A percentile compares a stretch with the other conserved stretches of the same genome.
These are phyloP conservation scores for Rubroboletus pulcherrimus DNA, from an alignment of 768 basidiomycete genomes.

Conservation along the genomic window DNA sequence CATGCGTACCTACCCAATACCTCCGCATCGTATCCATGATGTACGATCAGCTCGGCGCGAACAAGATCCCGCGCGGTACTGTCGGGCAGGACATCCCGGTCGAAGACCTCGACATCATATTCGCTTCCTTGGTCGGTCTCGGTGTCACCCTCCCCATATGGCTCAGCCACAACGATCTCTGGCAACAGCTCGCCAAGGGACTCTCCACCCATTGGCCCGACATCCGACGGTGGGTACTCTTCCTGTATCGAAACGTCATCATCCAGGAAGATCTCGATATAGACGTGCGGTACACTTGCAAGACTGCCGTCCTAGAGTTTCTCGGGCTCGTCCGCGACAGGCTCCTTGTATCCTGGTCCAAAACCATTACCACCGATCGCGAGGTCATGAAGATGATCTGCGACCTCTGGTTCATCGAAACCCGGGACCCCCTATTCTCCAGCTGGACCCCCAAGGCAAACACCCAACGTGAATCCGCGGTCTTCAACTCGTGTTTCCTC, in stretches of 20 bases:
- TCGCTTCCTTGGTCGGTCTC: slow-evolving; percentile 16
- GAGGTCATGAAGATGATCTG: slow-evolving; percentile 28
- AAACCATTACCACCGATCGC: slow-evolving; percentile 19
- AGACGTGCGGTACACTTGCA: slow-evolving; percentile 18
- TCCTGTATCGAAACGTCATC: slow-evolving; percentile 17
- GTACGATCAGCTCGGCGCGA: slow-evolving; percentile 19
- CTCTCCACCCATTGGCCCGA: slow-evolving; percentile 21
- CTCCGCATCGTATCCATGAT: slow-evolving; percentile 19
- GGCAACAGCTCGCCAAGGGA: slow-evolving; percentile 10
- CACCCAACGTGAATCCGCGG: slow-evolving; percentile 27
- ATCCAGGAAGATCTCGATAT: slow-evolving; percentile 1
- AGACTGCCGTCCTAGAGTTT: slow-evolving; percentile 25
- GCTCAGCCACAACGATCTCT: slow-evolving; percentile 15
- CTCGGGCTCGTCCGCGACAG: slow-evolving; percentile 26
- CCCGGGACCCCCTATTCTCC: slow-evolving; percentile 20
- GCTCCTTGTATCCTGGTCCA: slow-evolving; percentile 27
- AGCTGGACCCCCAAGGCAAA: slow-evolving; percentile 12
- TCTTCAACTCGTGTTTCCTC: slow-evolving; percentile 28
- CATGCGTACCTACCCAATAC: slow-evolving; percentile 21
- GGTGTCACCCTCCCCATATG: slow-evolving; percentile 25
- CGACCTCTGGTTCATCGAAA: slow-evolving; percentile 28
- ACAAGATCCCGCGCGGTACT: slow-evolving; percentile 17
- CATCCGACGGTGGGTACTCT: slow-evolving; percentile 28
- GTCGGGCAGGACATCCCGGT: slow-evolving; percentile 1
- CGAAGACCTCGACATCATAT: slow-evolving; percentile 10